Percentiles rank a stretch among this genome's conserved stretches.
Conservation (phyloP, 1,284 basidiomycete species). For the Ceratobasidium sp. region DNA sequence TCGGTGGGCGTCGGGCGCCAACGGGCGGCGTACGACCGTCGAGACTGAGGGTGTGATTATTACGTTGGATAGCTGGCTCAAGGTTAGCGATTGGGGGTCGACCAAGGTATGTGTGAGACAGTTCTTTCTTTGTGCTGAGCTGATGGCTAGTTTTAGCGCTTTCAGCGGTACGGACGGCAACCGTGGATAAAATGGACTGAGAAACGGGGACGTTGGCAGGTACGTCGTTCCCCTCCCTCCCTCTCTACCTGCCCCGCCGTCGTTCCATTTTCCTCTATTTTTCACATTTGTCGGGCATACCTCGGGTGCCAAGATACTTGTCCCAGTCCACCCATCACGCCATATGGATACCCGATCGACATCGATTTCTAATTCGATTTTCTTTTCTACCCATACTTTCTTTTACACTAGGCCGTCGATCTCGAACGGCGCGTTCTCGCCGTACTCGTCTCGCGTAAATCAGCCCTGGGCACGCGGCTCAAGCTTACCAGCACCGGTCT, state of each 20-base stretch:
- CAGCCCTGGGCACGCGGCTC: constrained; percentile 41
- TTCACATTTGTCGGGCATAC: constrained; percentile 18
- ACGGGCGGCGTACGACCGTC: constrained; percentile 40
- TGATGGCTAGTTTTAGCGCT: constrained; percentile 18
- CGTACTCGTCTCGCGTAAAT: constrained; percentile 38
- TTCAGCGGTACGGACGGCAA: constrained; percentile 40
- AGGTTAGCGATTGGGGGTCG: constrained; percentile 43
- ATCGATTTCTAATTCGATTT: too few relatives aligned
- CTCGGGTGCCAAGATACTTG: constrained; percentile 4
- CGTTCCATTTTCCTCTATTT: not conserved
- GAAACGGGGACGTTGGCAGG: constrained; percentile 43
- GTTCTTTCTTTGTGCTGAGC: constrained; percentile 1
- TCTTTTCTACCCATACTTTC: not conserved
- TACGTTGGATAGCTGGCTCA: constrained; percentile 39
- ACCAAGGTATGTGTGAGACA: constrained; percentile 26
- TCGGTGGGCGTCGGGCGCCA: constrained; percentile 38
- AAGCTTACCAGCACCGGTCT: constrained; percentile 37
- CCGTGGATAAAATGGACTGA: constrained; percentile 45
- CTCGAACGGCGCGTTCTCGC: constrained; percentile 42
- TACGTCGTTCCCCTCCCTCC: constrained; percentile 7
- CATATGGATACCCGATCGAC: too few relatives aligned
- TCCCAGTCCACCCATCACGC: too few relatives aligned
- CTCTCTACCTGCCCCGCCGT: constrained; percentile 4
- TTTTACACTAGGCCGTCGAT: constrained; percentile 32
- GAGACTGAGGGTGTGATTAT: constrained; percentile 40